Evolutionary conservation across 2,329 filamentous ascomycete genomes (phyloP).

Genomic region (Colletotrichum coccodes): DNA sequence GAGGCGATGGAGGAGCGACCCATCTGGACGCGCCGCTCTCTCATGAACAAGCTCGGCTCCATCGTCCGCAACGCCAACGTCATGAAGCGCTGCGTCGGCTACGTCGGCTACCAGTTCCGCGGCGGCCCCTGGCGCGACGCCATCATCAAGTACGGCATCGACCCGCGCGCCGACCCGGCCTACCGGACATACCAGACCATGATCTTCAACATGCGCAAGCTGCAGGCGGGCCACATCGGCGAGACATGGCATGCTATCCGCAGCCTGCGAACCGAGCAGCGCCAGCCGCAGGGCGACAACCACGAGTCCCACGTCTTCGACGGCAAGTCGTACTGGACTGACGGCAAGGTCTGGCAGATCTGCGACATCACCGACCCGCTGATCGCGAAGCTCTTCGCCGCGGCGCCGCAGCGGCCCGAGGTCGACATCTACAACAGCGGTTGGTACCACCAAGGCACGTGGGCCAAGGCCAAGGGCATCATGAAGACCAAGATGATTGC

Average conservation of each 20-base stretch:
- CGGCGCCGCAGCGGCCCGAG: conserved; percentile 65
- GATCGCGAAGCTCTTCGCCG: conserved; percentile 72
- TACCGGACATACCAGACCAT: conserved; percentile 90
- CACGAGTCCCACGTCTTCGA: conserved; percentile 80
- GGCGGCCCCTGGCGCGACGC: conserved; percentile 93
- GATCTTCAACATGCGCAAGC: conserved; percentile 79
- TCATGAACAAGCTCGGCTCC: conserved; percentile 76
- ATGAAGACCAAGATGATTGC: conserved; percentile 88
- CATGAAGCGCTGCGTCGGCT: conserved; percentile 81
- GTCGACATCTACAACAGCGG: conserved; percentile 75
- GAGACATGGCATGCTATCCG: conserved; percentile 61
- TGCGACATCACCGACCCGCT: conserved; percentile 90
- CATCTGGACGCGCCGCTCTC: conserved; percentile 85
- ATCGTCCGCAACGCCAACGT: conserved; percentile 63
- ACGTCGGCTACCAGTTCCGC: conserved; percentile 91
- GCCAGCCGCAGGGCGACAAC: conserved; percentile 52
- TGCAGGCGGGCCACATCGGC: conserved; percentile 56
- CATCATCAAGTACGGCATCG: conserved; percentile 85
- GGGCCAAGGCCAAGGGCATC: conserved; percentile 85
- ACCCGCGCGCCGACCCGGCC: conserved; percentile 81
- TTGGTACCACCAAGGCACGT: conserved; percentile 85
- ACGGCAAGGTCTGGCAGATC: conserved; percentile 93
- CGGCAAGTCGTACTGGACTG: conserved; percentile 76
- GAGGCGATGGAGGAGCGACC: conserved; percentile 78
- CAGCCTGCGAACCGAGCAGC: conserved; percentile 44